Conservation (phyloP, 1,284 basidiomycete species). For the Moesziomyces globuligerus region DNA sequence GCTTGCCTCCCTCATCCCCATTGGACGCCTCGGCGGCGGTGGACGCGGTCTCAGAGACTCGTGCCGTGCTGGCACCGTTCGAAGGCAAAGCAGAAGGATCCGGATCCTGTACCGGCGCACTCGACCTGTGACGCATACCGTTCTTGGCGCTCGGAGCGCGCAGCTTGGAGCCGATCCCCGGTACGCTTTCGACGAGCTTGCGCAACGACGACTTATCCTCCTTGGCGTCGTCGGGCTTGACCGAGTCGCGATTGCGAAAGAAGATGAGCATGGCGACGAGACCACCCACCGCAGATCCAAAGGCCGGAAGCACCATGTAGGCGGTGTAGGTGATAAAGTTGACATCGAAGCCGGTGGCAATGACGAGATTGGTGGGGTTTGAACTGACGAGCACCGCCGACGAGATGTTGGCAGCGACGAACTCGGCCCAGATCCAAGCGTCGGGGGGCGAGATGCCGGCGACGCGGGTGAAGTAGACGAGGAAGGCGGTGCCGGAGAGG, state of each 20-base stretch:
- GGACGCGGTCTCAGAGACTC: slow-evolving; percentile 18
- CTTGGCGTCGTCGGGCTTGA: slow-evolving; percentile 3
- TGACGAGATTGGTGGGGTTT: slow-evolving; percentile 69
- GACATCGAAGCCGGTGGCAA: slow-evolving; percentile 64
- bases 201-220: slow-evolving; percentile 16
- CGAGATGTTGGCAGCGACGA: slow-evolving; percentile 80
- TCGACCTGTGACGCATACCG: slow-evolving; percentile 28
- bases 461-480: slow-evolving; percentile 84
- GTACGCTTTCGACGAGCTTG: slow-evolving; percentile 36
- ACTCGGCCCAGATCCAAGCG: slow-evolving; percentile 77
- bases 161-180: slow-evolving; percentile 14
- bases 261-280: slow-evolving; percentile 49
- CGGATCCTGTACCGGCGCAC: slow-evolving; percentile 4
- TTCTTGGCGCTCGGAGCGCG: not conserved
- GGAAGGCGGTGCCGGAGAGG: slow-evolving; percentile 78
- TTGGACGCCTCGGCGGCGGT: slow-evolving; percentile 5
- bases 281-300: slow-evolving; percentile 51
- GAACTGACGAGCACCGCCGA: slow-evolving; percentile 68
- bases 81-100: too few species aligned
- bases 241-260: slow-evolving; percentile 48
- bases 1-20: slow-evolving; percentile 1
- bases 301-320: slow-evolving; percentile 62
- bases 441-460: slow-evolving; percentile 74
- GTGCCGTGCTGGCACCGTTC: slow-evolving; percentile 4
- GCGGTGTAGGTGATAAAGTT: slow-evolving; percentile 63